A percentile compares a stretch with the other conserved stretches of the same genome.
phyloP scores from a whole-genome alignment of 2,329 filamentous ascomycete genomes.

The Gliomastix tumulicola region DNA sequence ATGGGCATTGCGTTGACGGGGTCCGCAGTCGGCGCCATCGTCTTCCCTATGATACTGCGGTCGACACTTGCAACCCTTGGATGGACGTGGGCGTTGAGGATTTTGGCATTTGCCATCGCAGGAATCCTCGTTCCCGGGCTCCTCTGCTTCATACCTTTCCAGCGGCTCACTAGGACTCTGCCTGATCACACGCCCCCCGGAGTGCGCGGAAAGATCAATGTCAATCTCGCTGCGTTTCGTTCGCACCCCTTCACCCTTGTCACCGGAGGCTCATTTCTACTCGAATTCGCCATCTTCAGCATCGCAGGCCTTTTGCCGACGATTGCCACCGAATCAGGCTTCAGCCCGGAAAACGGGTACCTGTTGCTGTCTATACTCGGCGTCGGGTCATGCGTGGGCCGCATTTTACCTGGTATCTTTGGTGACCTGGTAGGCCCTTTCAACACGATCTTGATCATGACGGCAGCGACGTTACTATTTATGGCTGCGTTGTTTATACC shows the following conservation, averaged over 20 bases:
- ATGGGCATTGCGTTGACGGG: not conserved
- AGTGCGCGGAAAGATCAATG: not conserved
- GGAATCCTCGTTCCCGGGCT: slow-evolving; percentile 14
- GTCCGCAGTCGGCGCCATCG: slow-evolving; percentile 15
- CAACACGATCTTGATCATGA: slow-evolving; percentile 33
- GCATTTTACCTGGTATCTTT: slow-evolving; percentile 32
- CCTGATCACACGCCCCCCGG: not conserved
- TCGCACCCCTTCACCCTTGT: slow-evolving; percentile 32
- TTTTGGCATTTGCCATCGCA: slow-evolving; percentile 19
- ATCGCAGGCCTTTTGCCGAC: slow-evolving; percentile 38
- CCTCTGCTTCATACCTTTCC: slow-evolving; percentile 24
- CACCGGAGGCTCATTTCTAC: slow-evolving; percentile 30
- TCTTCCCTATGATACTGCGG: slow-evolving; percentile 24
- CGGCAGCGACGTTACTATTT: slow-evolving; percentile 32
- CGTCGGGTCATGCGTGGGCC: slow-evolving; percentile 30
- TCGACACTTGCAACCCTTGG: slow-evolving; percentile 17
- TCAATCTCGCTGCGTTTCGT: slow-evolving; percentile 32
- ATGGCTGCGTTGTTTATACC: slow-evolving; percentile 36
- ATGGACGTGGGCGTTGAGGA: slow-evolving; percentile 24
- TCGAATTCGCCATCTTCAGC: slow-evolving; percentile 42
- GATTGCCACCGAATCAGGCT: slow-evolving; percentile 26
- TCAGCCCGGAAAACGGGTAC: slow-evolving; percentile 29
- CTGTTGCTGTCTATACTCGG: slow-evolving; percentile 36
- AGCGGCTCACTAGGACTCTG: slow-evolving; percentile 12
- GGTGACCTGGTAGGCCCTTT: slow-evolving; percentile 36